Conservation (phyloP, 208 protist genomes). For the Crithidia sp. region DNA sequence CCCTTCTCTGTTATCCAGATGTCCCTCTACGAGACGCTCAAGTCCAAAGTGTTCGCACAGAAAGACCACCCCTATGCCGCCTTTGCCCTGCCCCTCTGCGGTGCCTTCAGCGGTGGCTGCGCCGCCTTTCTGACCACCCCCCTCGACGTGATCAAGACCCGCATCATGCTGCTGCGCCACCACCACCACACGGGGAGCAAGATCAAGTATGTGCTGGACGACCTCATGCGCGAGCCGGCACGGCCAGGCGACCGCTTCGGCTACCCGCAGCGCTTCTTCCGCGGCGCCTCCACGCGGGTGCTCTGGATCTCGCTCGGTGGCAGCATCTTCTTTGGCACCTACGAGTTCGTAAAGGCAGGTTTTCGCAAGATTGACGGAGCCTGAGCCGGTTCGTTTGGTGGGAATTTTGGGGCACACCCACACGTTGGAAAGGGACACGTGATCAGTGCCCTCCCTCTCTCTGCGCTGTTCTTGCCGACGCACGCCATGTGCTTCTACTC, state of each 20-base stretch:
- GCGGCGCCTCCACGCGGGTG: constrained; percentile 82
- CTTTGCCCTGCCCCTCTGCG: constrained; percentile 66
- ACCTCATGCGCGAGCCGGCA: constrained; percentile 55
- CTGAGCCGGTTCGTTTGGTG: background rate
- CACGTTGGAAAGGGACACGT: background rate
- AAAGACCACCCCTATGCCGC: constrained; percentile 39
- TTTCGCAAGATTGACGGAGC: constrained; percentile 14
- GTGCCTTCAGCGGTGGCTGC: constrained; percentile 81
- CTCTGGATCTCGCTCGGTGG: constrained; percentile 93
- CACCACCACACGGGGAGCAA: constrained; percentile 15
- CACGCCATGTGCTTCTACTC: no score
- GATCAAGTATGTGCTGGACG: constrained; percentile 45
- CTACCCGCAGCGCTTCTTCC: constrained; percentile 78
- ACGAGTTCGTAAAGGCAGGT: constrained; percentile 65
- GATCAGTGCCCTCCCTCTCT: no score
- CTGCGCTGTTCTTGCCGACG: no score
- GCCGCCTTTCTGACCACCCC: constrained; percentile 92
- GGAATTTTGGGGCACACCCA: background rate
- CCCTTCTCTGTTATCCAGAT: constrained; percentile 94
- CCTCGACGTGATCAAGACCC: constrained; percentile 93
- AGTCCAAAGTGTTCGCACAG: constrained; percentile 42
- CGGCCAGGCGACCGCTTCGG: constrained; percentile 75
- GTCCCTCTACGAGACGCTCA: constrained; percentile 90
- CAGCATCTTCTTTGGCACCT: constrained; percentile 92
- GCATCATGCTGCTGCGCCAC: constrained; percentile 86